A percentile compares a stretch with the other conserved stretches of the same genome.
Evolutionary conservation across 2,329 filamentous ascomycete species (phyloP).

Genomic region (Colletotrichum australisinense): DNA sequence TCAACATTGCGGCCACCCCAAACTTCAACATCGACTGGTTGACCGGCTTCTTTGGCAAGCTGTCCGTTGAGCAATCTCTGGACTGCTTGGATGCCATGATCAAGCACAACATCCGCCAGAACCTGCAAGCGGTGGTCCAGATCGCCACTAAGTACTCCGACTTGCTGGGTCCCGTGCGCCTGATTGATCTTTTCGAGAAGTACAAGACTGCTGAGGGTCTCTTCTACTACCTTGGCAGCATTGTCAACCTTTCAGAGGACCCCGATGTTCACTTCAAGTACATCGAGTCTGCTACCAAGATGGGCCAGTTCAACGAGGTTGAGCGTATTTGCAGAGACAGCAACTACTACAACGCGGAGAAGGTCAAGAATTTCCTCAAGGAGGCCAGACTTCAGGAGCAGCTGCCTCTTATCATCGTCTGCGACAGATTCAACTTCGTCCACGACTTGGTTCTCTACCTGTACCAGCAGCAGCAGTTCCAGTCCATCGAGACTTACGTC

Average conservation of each 20-base stretch:
- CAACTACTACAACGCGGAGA: constrained; percentile 89
- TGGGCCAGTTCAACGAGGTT: constrained; percentile 94
- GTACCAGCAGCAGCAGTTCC: constrained; percentile 99
- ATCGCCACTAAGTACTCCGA: constrained; percentile 99
- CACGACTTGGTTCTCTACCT: constrained; percentile 96
- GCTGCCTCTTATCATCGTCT: constrained; percentile 96
- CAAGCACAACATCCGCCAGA: constrained; percentile 95
- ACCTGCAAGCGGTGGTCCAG: constrained; percentile 93
- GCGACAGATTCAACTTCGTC: constrained; percentile 99
- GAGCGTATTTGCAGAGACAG: constrained; percentile 97
- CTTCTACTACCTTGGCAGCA: constrained; percentile 97
- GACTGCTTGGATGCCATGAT: constrained; percentile 98
- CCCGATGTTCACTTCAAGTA: constrained; percentile 99
- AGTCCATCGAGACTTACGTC: constrained; percentile 98
- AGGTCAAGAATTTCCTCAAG: constrained; percentile 99
- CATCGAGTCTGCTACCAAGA: constrained; percentile 94
- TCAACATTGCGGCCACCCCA: constrained; percentile 84
- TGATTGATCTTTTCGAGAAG: constrained; percentile 96
- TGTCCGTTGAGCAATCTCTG: constrained; percentile 94
- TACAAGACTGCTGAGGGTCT: constrained; percentile 97
- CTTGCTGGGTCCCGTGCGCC: constrained; percentile 83
- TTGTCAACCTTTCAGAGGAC: constrained; percentile 96
- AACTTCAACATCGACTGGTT: constrained; percentile 94
- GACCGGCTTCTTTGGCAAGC: constrained; percentile 89
- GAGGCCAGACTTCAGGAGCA: constrained; percentile 93